These are phyloP conservation scores for Zarea fungicola DNA, from an alignment of 2,329 filamentous ascomycete genomes.

Conservation along the genomic window DNA sequence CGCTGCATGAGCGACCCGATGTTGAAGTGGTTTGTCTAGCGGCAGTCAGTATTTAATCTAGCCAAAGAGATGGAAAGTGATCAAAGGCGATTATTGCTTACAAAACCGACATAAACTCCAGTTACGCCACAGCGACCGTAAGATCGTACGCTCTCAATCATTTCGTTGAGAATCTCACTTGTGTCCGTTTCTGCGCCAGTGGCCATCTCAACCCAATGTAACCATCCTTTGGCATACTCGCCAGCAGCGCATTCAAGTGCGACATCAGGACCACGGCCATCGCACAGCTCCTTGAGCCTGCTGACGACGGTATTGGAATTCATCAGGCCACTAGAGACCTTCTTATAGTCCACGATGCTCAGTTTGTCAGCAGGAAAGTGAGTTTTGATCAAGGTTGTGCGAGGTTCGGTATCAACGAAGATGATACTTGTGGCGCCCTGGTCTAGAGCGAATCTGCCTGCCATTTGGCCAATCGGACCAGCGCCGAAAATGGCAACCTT, in stretches of 20 bases:
- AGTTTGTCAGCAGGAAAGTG: slow-evolving; percentile 56
- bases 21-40: slow-evolving; percentile 72
- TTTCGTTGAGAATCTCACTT: slow-evolving; percentile 74
- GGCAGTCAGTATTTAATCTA: no score
- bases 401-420: slow-evolving; percentile 68
- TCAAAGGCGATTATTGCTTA: no score
- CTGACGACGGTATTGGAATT: slow-evolving; percentile 59
- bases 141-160: slow-evolving; percentile 67
- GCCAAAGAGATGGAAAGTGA: no score
- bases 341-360: slow-evolving; percentile 63
- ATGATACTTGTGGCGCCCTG: slow-evolving; percentile 73
- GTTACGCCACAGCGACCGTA: slow-evolving; percentile 74
- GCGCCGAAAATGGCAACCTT: slow-evolving; percentile 80
- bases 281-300: slow-evolving; percentile 67
- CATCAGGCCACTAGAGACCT: slow-evolving; percentile 52
- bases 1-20: slow-evolving; percentile 81
- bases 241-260: slow-evolving; percentile 62
- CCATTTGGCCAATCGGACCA: slow-evolving; percentile 83
- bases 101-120: slow-evolving; percentile 60
- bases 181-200: slow-evolving; percentile 77
- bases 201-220: slow-evolving; percentile 52
- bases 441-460: slow-evolving; percentile 66
- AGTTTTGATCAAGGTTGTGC: slow-evolving; percentile 62
- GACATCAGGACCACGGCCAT: slow-evolving; percentile 68
- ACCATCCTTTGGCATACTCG: slow-evolving; percentile 57